Conservation (phyloP, 805 yeast species). For the Yarrowia sp. region DNA sequence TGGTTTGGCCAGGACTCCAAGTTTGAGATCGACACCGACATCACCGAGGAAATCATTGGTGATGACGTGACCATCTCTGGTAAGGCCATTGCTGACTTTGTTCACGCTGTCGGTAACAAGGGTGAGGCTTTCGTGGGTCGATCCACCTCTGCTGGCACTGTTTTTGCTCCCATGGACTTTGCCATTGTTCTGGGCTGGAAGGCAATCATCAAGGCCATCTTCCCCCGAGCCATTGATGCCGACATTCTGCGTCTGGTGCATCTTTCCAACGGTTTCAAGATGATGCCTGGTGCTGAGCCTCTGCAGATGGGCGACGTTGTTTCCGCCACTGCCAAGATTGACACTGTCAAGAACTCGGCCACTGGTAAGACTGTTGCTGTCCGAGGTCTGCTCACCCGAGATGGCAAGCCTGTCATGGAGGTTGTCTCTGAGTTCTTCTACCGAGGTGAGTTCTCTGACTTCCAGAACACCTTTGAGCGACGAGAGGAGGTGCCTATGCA, state of each 20-base stretch:
- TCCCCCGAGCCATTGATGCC: conserved; percentile 95
- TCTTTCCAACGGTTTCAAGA: conserved; percentile 87
- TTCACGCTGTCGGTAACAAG: conserved; percentile 95
- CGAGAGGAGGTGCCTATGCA: conserved; percentile 83
- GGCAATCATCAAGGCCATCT: conserved; percentile 95
- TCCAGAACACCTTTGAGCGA: conserved; percentile 87
- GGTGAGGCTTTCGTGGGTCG: conserved; percentile 94
- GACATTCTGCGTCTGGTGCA: conserved; percentile 92
- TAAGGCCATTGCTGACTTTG: conserved; percentile 81
- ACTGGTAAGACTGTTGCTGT: conserved; percentile 96
- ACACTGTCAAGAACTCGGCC: conserved; percentile 84
- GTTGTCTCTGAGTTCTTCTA: conserved; percentile 93
- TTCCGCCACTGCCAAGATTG: conserved; percentile 75
- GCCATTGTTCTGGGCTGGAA: conserved; percentile 99
- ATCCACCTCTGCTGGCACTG: conserved; percentile 61
- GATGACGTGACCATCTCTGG: conserved; percentile 63
- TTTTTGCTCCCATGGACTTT: conserved; percentile 97
- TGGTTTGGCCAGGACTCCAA: conserved; percentile 71
- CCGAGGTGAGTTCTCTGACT: conserved; percentile 88
- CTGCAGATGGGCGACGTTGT: conserved; percentile 85
- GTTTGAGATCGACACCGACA: conserved; percentile 58
- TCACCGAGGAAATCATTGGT: conserved; percentile 68
- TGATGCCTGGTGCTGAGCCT: conserved; percentile 89
- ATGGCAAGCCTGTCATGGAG: conserved; percentile 79
- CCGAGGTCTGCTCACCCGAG: conserved; percentile 79